Evolutionary conservation across 1,284 basidiomycete genomes (phyloP), one percentile per base, ranked within the genome.

Genomic region (Rhodotorula sp.): DNA sequence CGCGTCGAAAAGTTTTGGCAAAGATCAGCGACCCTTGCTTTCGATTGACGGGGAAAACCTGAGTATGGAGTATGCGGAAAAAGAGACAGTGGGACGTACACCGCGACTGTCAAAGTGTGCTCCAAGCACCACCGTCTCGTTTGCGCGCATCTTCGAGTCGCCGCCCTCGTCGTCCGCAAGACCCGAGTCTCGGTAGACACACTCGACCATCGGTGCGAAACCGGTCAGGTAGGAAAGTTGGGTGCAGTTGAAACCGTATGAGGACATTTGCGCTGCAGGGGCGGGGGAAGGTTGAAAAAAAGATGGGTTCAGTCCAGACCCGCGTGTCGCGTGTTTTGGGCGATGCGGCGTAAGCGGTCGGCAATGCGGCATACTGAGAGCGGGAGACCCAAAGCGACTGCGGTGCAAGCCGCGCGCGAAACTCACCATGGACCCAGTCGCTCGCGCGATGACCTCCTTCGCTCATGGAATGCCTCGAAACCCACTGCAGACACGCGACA

Each of bases 71-170:
- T n/a, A n/a, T n/a, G n/a, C n/a, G n/a, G n/a, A n/a, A n/a, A n/a
- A n/a, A 31, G 10, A 5, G n/a, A 43, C 38, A 19, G 7, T 12
- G 16, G 3, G 21, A 65, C 64, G 50, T 18, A 68, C 68, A 19
- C 71, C 73, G 15, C 71, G 57, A 6, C 55, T 61, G 49, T 75
- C 71, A 76, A 80, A 57, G 74, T 78, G 72, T 8, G 80, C 80
- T 8, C 77, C 78, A 8, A 81, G 43, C 4, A 81, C 54, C 23
- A 81, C 79, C 48, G 66, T 69, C 45, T 73, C 78, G 38, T 75
- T 70, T 16, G 67, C 45, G 19, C 8, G 8, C 55, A 19, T 28
- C 34, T 15, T 3, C 1, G 34, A 21, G 18, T 31, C 45, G 15
- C 7, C 47, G 26, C 6, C 2, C 16, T 54, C n/a, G 15, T 10